Conservation (phyloP, 805 yeast genomes). For the Starmerella khaoyaiensis region DNA sequence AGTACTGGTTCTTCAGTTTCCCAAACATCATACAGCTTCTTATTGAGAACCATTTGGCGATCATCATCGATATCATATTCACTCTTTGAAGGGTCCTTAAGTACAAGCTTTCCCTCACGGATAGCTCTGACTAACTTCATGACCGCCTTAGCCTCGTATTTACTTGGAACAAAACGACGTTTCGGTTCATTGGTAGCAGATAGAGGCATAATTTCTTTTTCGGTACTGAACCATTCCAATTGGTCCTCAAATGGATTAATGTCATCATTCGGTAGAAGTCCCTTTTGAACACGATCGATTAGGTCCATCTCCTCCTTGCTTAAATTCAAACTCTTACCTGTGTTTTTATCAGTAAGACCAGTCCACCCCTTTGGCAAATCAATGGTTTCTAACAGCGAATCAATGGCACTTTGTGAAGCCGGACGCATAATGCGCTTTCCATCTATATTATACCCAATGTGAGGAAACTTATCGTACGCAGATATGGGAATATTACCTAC, state of each 20-base stretch:
- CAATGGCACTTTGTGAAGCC: slow-evolving; percentile 90
- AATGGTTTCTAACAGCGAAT: slow-evolving; percentile 73
- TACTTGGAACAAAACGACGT: slow-evolving; percentile 90
- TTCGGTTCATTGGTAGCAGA: slow-evolving; percentile 94
- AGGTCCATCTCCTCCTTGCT: slow-evolving; percentile 80
- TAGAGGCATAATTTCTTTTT: slow-evolving; percentile 71
- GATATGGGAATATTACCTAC: slow-evolving; percentile 87
- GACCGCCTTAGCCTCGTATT: slow-evolving; percentile 88
- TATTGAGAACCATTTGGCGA: slow-evolving; percentile 30
- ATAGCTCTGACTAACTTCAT: slow-evolving; percentile 95
- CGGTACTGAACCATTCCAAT: slow-evolving; percentile 87
- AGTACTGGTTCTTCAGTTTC: slow-evolving; percentile 44
- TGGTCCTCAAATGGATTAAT: slow-evolving; percentile 86
- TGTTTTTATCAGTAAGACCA: slow-evolving; percentile 77
- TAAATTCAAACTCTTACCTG: slow-evolving; percentile 74
- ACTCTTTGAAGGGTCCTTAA: slow-evolving; percentile 48
- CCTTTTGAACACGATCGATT: slow-evolving; percentile 70
- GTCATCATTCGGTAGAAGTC: slow-evolving; percentile 67
- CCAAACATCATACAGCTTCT: slow-evolving; percentile 64
- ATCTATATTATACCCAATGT: slow-evolving; percentile 89
- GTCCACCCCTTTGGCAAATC: slow-evolving; percentile 99
- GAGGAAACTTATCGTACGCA: slow-evolving; percentile 95
- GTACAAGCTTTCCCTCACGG: slow-evolving; percentile 86
- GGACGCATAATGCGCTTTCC: slow-evolving; percentile 99
- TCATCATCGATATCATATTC: slow-evolving; percentile 37